These are phyloP conservation scores for Penicillium hesseltinei DNA, from an alignment of 2,329 filamentous ascomycete genomes.

Conservation along the genomic window DNA sequence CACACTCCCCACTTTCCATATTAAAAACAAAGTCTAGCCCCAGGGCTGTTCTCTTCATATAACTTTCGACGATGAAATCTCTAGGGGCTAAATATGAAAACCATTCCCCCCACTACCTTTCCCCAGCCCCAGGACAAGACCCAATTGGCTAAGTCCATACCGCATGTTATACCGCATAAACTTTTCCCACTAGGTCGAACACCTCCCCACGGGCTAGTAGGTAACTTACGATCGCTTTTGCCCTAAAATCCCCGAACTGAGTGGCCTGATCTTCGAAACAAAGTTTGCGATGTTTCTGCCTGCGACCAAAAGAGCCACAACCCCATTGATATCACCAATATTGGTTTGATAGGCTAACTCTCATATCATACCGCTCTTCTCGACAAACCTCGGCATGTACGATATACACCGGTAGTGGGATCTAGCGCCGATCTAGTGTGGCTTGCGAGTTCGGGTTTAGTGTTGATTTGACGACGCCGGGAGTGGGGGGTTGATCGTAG, in stretches of 20 bases:
- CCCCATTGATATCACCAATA: background rate
- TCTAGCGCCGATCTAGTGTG: conserved; percentile 1
- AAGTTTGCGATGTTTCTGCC: no score
- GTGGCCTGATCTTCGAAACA: background rate
- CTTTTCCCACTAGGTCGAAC: background rate
- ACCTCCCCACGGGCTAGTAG: background rate
- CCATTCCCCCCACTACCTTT: background rate
- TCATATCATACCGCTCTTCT: background rate
- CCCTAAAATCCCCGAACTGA: background rate
- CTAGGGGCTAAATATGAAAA: background rate
- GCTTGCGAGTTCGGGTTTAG: background rate
- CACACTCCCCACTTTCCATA: background rate
- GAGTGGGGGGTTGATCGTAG: background rate
- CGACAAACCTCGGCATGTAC: background rate
- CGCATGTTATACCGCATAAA: conserved; percentile 4
- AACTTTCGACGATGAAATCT: background rate
- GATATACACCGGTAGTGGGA: conserved; percentile 1
- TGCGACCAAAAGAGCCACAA: background rate
- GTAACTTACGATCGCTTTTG: background rate
- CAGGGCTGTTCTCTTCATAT: background rate
- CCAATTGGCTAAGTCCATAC: conserved; percentile 4
- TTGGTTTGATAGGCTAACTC: background rate
- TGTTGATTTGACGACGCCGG: background rate
- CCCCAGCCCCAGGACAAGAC: background rate
- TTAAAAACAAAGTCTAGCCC: background rate